These are phyloP conservation scores for Purpureocillium lavendulum DNA, from an alignment of 2,329 filamentous ascomycete species.

Conservation along the genomic window DNA sequence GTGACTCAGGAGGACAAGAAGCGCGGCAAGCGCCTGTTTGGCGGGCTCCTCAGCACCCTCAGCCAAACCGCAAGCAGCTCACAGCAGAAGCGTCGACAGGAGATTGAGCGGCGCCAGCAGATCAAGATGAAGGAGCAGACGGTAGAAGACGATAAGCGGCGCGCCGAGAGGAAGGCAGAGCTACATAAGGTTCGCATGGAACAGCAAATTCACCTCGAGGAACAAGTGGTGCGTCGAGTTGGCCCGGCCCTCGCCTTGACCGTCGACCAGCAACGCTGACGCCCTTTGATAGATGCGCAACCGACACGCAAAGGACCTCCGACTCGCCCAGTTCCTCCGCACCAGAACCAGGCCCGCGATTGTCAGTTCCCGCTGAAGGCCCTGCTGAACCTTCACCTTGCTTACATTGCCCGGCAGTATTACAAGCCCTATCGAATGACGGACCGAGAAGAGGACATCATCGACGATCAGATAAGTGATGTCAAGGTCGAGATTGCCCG, in stretches of 20 bases:
- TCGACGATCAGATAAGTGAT: conserved; percentile 62
- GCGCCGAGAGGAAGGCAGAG: conserved; percentile 56
- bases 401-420: conserved; percentile 45
- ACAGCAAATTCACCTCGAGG: conserved; percentile 69
- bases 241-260: neutral
- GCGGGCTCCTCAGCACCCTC: conserved; percentile 68
- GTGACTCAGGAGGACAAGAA: conserved; percentile 65
- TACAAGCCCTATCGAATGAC: conserved; percentile 78
- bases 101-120: conserved; percentile 76
- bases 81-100: conserved; percentile 62
- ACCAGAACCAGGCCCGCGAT: conserved; percentile 66
- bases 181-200: conserved; percentile 51
- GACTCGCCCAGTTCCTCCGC: conserved; percentile 62
- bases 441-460: conserved; percentile 57
- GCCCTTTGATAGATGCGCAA: conserved; percentile 58
- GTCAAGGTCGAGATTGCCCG: conserved; percentile 53
- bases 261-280: conserved; percentile 11
- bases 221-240: conserved; percentile 50
- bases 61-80: conserved; percentile 59
- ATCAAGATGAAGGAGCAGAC: conserved; percentile 67
- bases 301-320: conserved; percentile 63
- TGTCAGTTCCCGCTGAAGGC: conserved; percentile 41
- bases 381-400: neutral
- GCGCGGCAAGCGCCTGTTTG: conserved; percentile 78
- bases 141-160: conserved; percentile 60